Evolutionary conservation across 2,329 filamentous ascomycete genomes (phyloP).

Genomic region (Tolypocladium album): DNA sequence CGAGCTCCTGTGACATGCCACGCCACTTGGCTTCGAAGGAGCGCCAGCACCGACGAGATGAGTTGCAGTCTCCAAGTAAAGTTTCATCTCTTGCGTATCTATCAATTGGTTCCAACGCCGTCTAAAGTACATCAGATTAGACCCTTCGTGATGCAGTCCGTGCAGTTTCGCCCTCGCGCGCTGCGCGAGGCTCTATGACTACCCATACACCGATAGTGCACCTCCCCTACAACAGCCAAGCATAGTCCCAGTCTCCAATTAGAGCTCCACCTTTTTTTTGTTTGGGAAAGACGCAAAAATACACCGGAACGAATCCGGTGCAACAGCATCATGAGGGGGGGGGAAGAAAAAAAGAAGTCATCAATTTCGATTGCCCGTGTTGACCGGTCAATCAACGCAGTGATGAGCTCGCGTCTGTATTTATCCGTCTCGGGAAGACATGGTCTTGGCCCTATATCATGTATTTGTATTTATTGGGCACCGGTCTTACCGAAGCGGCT

Average conservation of each 20-base stretch:
- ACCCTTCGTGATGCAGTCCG: slow-evolving; percentile 25
- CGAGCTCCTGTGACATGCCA: background rate
- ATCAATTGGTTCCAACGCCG: slow-evolving; percentile 16
- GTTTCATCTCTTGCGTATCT: background rate
- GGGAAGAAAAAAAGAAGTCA: background rate
- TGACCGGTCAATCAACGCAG: slow-evolving; percentile 17
- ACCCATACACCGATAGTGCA: slow-evolving; percentile 16
- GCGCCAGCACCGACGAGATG: background rate
- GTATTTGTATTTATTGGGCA: slow-evolving; percentile 4
- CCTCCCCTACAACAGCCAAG: slow-evolving; percentile 15
- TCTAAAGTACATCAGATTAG: slow-evolving; percentile 31
- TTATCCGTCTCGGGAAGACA: background rate
- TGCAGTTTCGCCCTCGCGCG: slow-evolving; percentile 22
- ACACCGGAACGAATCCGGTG: slow-evolving; percentile 12
- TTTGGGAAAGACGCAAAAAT: slow-evolving; percentile 12
- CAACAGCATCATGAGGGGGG: slow-evolving; percentile 6
- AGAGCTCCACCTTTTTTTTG: slow-evolving; percentile 6
- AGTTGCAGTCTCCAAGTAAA: background rate
- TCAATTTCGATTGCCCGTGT: slow-evolving; percentile 19
- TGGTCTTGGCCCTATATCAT: background rate
- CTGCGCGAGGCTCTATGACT: slow-evolving; percentile 27
- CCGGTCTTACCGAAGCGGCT: slow-evolving; percentile 34
- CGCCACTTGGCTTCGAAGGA: too few species aligned
- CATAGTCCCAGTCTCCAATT: slow-evolving; percentile 10
- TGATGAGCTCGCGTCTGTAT: slow-evolving; percentile 2